A percentile compares a stretch with the other conserved stretches of the same genome.
These are phyloP conservation scores for Coniochaeta sp. DNA, from an alignment of 2,329 filamentous ascomycete species.

Conservation along the genomic window DNA sequence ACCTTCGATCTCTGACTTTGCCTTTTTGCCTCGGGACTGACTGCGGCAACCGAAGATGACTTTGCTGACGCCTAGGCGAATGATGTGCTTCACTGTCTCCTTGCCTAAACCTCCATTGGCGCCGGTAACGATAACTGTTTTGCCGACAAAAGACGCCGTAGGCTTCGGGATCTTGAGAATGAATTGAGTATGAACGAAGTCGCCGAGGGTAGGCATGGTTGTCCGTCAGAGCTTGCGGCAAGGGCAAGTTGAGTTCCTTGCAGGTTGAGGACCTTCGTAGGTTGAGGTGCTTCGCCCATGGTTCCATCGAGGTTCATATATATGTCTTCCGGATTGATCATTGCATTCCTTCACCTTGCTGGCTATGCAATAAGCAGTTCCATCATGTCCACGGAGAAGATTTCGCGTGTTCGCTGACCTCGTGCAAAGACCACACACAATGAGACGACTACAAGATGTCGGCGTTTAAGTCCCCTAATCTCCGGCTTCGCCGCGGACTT, in stretches of 20 bases:
- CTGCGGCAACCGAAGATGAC: slow-evolving; percentile 31
- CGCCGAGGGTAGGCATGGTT: slow-evolving; percentile 8
- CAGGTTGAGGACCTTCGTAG: neutral
- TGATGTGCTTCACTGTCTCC: slow-evolving; percentile 14
- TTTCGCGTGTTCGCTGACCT: neutral
- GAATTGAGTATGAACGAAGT: slow-evolving; percentile 11
- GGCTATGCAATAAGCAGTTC: neutral
- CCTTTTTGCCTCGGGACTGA: slow-evolving; percentile 14
- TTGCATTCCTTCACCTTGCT: neutral
- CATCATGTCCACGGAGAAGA: neutral
- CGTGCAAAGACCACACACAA: neutral
- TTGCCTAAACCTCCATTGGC: slow-evolving; percentile 13
- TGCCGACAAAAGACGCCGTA: slow-evolving; percentile 5
- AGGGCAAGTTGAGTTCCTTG: no score
- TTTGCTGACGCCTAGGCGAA: slow-evolving; percentile 20
- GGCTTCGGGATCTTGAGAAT: slow-evolving; percentile 8
- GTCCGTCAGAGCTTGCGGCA: no score
- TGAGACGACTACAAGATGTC: neutral
- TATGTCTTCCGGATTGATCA: neutral
- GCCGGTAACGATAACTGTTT: slow-evolving; percentile 13
- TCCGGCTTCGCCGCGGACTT: slow-evolving; percentile 8
- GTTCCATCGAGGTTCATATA: neutral
- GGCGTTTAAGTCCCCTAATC: neutral
- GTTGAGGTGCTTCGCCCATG: neutral
- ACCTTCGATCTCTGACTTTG: slow-evolving; percentile 15